Evolutionary conservation across 2,329 filamentous ascomycete genomes (phyloP), one percentile per base, ranked within the genome.

Genomic region (Diaporthe nobilis): DNA sequence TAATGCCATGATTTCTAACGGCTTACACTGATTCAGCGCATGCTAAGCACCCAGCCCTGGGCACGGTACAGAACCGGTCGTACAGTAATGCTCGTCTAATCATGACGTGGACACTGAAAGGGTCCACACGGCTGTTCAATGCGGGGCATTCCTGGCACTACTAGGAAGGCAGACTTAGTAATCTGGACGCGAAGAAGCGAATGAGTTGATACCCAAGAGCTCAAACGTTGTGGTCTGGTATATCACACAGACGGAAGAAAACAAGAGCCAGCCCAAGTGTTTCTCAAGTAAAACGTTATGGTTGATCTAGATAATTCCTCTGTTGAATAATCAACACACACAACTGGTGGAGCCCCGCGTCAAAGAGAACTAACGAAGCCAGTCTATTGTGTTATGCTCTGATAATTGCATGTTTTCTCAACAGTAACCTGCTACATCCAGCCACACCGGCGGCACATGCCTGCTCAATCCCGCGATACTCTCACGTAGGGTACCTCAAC

Each of bases 401-500:
- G 17, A 17, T 55, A 53, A 31, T 37, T 42, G 67, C 65, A 42
- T 55, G 67, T 42, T 63, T n/a, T 60, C 44, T 49, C 22, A 51
- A 61, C n/a, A 17, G n/a, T 10, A 17, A 34, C 20, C 42, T 58
- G n/a, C 31, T 31, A n/a, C 60, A n/a, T 22, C 17, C 65, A 47
- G 65, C 31, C 44, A 31, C 9, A 28, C 71, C 51, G 51, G 44
- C 63, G 3, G 10, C 37, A n/a, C 25, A 39, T 20, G 25, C 4
- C 39, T 10, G 44, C 60, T 73, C 17, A 77, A 31, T 70, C 60
- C 28, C 76, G 74, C 87, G 93, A 96, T 79, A 98, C 92, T 92
- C 96, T 98, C 81, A 98, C 95, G 84, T 98, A 98, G 5, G 97
- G 97, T 79, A 98, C 94, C 86, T 99, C 97, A 1, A 98, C 96